Base-by-base conservation (phyloP, 2,329 filamentous ascomycete genomes). In the Ophiosphaerella narmari region DNA sequence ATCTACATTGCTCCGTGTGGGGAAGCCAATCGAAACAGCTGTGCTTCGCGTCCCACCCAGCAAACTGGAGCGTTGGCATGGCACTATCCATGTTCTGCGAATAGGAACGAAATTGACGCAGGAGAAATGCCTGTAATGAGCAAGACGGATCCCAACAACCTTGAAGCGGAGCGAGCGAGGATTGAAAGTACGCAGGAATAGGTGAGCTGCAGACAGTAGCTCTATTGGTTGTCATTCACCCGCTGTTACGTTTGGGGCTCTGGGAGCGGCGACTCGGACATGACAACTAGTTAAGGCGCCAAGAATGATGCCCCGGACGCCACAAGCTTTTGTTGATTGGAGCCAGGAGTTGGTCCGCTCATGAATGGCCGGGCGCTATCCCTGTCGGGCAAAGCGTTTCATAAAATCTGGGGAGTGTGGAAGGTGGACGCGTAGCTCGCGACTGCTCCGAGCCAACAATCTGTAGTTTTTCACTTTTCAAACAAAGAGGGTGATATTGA, bases 401-500 rank as follows among this genome's bases (percentile, higher is more conserved):
- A 41, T 33, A 48, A 55, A 62, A 63, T 61, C 67, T 56, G 64
- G 65, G 64, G 65, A 49, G 39, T 41, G 47, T 43, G 50, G 50
- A 37, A 49, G 34, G 38, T 55, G 48, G 31, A 43, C 32, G 52
- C 38, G 32, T 34, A 37, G 45, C 39, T 52, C 37, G 50, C 37
- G 37, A 36, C 38, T 36, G 23, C 31, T 40, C 34, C 45, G 38
- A 40, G 32, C 40, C 45, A 52, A 50, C 49, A 12, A 43, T 35
- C 7, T 34, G 26, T 35, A 14, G 7, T 23, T 38, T 5, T 7
- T n/a, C 7, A 11, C 5, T 26, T 13, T n/a, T 37, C 13, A 14
- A 43, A 31, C 26, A 44, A 35, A 48, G 18, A 37, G 35, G 33
- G 39, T 26, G 23, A 5, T 7, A 39, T 33, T 12, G 14, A 12